These are phyloP conservation scores for Pyricularia sp. DNA, from an alignment of 2,329 filamentous ascomycete genomes.

Conservation along the genomic window DNA sequence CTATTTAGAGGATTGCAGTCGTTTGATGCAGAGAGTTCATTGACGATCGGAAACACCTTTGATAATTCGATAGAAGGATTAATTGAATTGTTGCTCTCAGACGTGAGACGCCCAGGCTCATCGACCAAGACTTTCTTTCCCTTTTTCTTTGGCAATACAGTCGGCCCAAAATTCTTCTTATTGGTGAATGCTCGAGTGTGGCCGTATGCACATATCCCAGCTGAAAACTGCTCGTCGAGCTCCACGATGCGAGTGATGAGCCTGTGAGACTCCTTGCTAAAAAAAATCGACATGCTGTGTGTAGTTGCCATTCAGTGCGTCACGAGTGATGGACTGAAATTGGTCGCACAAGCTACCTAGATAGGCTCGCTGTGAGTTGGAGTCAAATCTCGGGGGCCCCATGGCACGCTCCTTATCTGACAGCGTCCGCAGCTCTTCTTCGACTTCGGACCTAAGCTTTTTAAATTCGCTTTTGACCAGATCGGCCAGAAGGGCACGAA, in stretches of 20 bases:
- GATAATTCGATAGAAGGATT: neutral
- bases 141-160: neutral
- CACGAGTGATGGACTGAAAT: slow-evolving; percentile 16
- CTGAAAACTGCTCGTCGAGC: slow-evolving; percentile 23
- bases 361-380: slow-evolving; percentile 20
- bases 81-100: neutral
- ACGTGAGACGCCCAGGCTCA: neutral
- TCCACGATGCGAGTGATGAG: slow-evolving; percentile 25
- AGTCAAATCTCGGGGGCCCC: slow-evolving; percentile 17
- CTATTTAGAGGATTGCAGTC: neutral
- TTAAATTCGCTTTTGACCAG: slow-evolving; percentile 26
- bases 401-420: slow-evolving; percentile 14
- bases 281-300: slow-evolving; percentile 17
- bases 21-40: neutral
- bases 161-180: neutral
- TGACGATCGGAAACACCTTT: neutral
- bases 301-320: slow-evolving; percentile 23
- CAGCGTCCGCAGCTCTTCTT: slow-evolving; percentile 5
- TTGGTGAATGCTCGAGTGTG: slow-evolving; percentile 23
- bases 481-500: slow-evolving; percentile 24
- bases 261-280: slow-evolving; percentile 12
- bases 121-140: neutral
- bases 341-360: slow-evolving; percentile 16
- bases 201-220: slow-evolving; percentile 14
- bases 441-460: slow-evolving; percentile 20